phyloP scores from a whole-genome alignment of 352 stramenopile genomes.

The Globisporangium nodosum region DNA sequence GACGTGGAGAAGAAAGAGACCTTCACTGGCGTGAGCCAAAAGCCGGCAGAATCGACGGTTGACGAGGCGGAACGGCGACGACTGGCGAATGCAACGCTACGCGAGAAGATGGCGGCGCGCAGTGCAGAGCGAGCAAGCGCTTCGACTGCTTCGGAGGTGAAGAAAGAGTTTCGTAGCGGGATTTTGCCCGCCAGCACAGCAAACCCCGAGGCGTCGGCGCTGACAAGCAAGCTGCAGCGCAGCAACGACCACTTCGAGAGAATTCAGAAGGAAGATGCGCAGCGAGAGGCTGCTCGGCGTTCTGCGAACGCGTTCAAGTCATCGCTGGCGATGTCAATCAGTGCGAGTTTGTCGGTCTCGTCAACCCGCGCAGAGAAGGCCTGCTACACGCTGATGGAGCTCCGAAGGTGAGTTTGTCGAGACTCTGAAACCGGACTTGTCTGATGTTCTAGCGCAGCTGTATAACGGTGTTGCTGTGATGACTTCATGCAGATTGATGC shows the following conservation, averaged over 20 bases:
- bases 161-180: constrained; percentile 6
- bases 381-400: constrained; percentile 42
- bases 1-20: constrained; percentile 8
- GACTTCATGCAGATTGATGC: constrained; percentile 19
- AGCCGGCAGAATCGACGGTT: constrained; percentile 3
- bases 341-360: constrained; percentile 8
- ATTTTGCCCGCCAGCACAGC: background rate
- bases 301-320: constrained; percentile 39
- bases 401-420: constrained; percentile 34
- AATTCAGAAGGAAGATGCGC: constrained; percentile 46
- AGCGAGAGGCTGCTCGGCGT: constrained; percentile 32
- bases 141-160: constrained; percentile 1
- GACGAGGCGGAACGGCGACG: constrained; percentile 36
- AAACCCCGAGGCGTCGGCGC: constrained; percentile 13
- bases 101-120: constrained; percentile 39
- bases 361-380: constrained; percentile 34
- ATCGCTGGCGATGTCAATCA: constrained; percentile 37
- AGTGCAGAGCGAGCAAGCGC: constrained; percentile 21
- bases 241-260: constrained; percentile 50
- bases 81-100: constrained; percentile 18
- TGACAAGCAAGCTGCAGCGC: constrained; percentile 45
- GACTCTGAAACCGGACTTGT: background rate
- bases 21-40: constrained; percentile 9
- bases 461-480: background rate
- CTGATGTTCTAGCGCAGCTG: no score